Evolutionary conservation across 2,329 filamentous ascomycete genomes (phyloP), one percentile per base, ranked within the genome.

Genomic region (Nannizzia gypsea): DNA sequence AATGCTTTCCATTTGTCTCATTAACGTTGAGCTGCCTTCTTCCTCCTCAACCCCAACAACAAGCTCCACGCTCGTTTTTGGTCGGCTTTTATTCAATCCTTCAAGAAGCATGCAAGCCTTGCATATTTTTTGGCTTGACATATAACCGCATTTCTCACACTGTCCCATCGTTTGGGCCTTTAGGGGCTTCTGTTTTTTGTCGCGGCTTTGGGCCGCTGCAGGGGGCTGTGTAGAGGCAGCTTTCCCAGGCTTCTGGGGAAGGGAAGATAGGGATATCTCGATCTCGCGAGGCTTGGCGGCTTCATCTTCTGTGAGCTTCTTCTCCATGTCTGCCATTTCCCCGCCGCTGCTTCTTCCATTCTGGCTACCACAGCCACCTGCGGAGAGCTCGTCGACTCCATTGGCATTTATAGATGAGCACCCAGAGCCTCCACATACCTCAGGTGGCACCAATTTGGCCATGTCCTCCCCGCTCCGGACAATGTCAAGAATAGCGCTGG

Each of bases 381-480:
- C 76, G 3, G 71, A 63, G 52, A 72, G 67, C 26, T 81, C 81
- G 22, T 85, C 85, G 56, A 84, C 81, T 38, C 26, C 55, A 44
- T 76, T 74, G 65, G 63, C 68, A 5, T 66, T 61, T 36, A 64
- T 62, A 28, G 60, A 60, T 6, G 46, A 26, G 38, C 63, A 63
- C 11, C 17, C 28, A 5, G 64, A 58, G 15, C 59, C 62, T 22
- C 77, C 76, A 26, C 72, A 74, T 15, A 81, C 72, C 60, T 81
- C 79, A 13, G 78, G 78, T 0, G 88, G 88, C 0, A 93, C 88
- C n/a, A 97, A 77, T 60, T 83, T 84, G 8, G 90, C 92, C 89
- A 99, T 96, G 65, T 97, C 93, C 72, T 97, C 92, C 40, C 93
- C 93, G 69, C 91, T 96, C 61, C 88, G 82, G 28, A 99, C 92